Conservation (phyloP, 345 rosid genomes). For the Boechera divaricarpa region DNA sequence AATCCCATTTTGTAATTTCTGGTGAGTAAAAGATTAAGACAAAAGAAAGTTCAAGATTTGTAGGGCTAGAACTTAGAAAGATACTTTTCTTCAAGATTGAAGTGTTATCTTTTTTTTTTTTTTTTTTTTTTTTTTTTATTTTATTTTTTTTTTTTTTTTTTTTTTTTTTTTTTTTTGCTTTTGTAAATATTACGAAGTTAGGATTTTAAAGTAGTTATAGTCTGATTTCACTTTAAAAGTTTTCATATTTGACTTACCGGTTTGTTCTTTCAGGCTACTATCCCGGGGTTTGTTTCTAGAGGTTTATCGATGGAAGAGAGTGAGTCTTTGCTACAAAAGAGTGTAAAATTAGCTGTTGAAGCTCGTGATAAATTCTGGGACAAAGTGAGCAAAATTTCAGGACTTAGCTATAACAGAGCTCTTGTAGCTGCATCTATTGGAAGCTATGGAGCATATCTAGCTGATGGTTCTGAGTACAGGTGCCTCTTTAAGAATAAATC, state of each 20-base stretch:
- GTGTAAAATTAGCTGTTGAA: conserved; percentile 77
- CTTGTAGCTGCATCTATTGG: conserved; percentile 93
- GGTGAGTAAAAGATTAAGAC: neutral
- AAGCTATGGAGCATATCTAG: conserved; percentile 93
- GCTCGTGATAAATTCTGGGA: conserved; percentile 90
- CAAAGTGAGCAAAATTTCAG: conserved; percentile 48
- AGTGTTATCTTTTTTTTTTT: neutral
- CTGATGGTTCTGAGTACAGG: conserved; percentile 99
- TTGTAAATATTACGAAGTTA: neutral
- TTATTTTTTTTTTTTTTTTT: neutral
- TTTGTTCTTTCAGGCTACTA: conserved; percentile 61
- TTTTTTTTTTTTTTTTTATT: too few species aligned
- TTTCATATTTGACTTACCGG: neutral
- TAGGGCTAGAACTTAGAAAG: neutral
- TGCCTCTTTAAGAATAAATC: neutral
- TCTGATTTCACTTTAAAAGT: neutral
- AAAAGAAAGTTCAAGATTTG: neutral
- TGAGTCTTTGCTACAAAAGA: conserved; percentile 67
- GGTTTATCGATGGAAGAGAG: conserved; percentile 78
- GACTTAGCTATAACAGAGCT: conserved; percentile 64
- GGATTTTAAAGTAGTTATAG: neutral
- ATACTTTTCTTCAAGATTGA: conserved; percentile 2
- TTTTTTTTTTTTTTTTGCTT: neutral
- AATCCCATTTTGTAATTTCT: neutral
- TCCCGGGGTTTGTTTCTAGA: conserved; percentile 81